phyloP scores from a whole-genome alignment of 257 asterid genomes.

The Capsicum rhomboideum region DNA sequence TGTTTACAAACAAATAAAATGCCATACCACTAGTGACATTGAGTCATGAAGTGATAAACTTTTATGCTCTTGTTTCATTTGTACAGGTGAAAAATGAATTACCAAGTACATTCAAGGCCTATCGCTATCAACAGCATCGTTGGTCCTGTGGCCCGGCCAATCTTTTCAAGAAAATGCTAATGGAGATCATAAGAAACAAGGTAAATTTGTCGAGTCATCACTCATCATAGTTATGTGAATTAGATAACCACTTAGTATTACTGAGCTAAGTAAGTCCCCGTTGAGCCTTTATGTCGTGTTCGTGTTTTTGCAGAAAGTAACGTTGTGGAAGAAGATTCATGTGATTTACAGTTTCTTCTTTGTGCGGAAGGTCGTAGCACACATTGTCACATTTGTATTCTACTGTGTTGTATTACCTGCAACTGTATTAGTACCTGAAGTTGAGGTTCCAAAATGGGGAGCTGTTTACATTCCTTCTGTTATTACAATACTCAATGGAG shows the following conservation, averaged over 20 bases:
- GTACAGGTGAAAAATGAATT: slow-evolving; percentile 66
- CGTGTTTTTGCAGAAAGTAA: slow-evolving; percentile 45
- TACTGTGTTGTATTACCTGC: slow-evolving; percentile 67
- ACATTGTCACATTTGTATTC: slow-evolving; percentile 52
- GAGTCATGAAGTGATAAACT: background rate
- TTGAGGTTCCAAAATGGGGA: slow-evolving; percentile 62
- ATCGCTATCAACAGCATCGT: slow-evolving; percentile 66
- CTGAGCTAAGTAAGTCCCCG: background rate
- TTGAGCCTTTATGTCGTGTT: background rate
- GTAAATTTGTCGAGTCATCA: slow-evolving; percentile 6
- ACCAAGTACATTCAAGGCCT: slow-evolving; percentile 65
- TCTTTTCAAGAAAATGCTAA: slow-evolving; percentile 53
- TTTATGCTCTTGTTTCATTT: background rate
- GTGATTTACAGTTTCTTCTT: slow-evolving; percentile 75
- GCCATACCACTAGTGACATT: background rate
- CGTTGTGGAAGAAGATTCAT: slow-evolving; percentile 48
- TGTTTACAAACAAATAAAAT: background rate
- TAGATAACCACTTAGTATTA: background rate
- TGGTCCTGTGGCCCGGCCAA: slow-evolving; percentile 87
- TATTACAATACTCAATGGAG: slow-evolving; percentile 48
- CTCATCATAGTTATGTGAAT: background rate
- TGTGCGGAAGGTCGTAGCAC: slow-evolving; percentile 58
- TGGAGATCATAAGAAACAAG: slow-evolving; percentile 53
- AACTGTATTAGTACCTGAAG: slow-evolving; percentile 57
- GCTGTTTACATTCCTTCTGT: slow-evolving; percentile 39